Percentiles rank a stretch among this genome's conserved stretches.
Conservation (phyloP, 306 rosid genomes). For the Acacia acuminata region DNA sequence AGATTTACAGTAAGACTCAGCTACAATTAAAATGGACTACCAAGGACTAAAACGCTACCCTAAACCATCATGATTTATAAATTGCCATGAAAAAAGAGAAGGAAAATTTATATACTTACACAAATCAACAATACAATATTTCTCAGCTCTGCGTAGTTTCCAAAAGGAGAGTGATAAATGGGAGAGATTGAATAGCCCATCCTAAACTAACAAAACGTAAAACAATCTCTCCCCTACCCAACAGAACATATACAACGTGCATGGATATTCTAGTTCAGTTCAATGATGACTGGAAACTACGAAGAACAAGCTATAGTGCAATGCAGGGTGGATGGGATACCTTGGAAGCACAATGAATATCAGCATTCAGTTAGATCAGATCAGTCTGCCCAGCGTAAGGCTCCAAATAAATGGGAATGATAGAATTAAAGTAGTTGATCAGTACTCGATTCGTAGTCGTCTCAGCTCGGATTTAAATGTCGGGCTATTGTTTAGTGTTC, state of each 20-base stretch:
- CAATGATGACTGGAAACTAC: slow-evolving; percentile 31
- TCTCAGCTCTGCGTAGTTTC: slow-evolving; percentile 24
- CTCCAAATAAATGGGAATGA: background rate
- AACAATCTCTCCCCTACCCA: slow-evolving; percentile 21
- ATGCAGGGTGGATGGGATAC: slow-evolving; percentile 28
- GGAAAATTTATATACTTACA: slow-evolving; percentile 43
- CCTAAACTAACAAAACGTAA: slow-evolving; percentile 10
- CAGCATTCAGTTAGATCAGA: slow-evolving; percentile 15
- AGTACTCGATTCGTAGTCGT: slow-evolving; percentile 73
- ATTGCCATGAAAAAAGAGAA: background rate
- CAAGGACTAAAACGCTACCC: background rate
- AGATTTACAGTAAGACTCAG: background rate
- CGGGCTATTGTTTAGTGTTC: slow-evolving; percentile 67
- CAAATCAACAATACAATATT: slow-evolving; percentile 43
- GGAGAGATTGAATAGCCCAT: slow-evolving; percentile 31
- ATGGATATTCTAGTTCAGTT: slow-evolving; percentile 26
- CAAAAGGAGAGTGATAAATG: background rate
- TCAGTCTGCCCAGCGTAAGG: slow-evolving; percentile 33
- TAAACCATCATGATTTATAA: background rate
- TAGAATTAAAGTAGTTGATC: slow-evolving; percentile 25
- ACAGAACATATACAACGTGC: slow-evolving; percentile 19
- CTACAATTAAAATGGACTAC: background rate
- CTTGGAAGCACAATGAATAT: slow-evolving; percentile 12
- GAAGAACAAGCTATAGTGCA: slow-evolving; percentile 36
- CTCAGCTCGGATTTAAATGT: slow-evolving; percentile 81